Base-by-base conservation (phyloP, 148 eudicot species). In the Spergularia bocconei region DNA sequence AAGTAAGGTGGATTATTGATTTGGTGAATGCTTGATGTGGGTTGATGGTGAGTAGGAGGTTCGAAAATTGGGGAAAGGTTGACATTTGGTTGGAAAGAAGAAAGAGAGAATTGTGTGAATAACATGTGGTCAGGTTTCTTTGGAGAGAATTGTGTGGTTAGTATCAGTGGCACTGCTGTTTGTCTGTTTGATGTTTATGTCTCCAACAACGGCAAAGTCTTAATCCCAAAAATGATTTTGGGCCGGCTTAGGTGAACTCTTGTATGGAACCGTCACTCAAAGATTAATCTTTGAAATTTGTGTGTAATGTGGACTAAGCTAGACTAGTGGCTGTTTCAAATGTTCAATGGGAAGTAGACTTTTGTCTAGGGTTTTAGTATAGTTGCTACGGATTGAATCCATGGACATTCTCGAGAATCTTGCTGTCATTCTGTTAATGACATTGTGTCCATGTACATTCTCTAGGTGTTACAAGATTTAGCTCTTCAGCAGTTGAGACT, bases 391-490 rank as follows among this genome's bases (percentile, higher is more conserved):
- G 16, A 14, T 20, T 60, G 41, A 11, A 20, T 19, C 53, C 11
- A 17, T 72, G 33, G 7, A 57, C n/a, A 20, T 55, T 73, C 23
- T 48, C 16, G 23, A 62, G 67, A 44, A 23, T 59, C 5, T 33
- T 70, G 33, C 54, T 57, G 13, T 58, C 33, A 70, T 29, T 29
- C 36, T 29, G 36, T 29, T 2, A 3, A 39, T 15, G 48, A 48
- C 29, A 23, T 60, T 33, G 15, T 60, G 16, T 21, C 38, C 25
- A 2, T 77, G 64, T 33, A 29, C 74, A 20, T 79, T 63, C 69
- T 8, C 54, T 64, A 88, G 96, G 89, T 41, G 59, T 78, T 33
- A 57, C 71, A n/a, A 89, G 75, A 74, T 68, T 73, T 54, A 82
- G 85, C 74, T 84, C 84, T 50, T 21, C 68, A 74, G 75, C 84